A percentile compares a stretch with the other conserved stretches of the same genome.
Conservation (phyloP, 164 flowering plant species). For the Sedum album region DNA sequence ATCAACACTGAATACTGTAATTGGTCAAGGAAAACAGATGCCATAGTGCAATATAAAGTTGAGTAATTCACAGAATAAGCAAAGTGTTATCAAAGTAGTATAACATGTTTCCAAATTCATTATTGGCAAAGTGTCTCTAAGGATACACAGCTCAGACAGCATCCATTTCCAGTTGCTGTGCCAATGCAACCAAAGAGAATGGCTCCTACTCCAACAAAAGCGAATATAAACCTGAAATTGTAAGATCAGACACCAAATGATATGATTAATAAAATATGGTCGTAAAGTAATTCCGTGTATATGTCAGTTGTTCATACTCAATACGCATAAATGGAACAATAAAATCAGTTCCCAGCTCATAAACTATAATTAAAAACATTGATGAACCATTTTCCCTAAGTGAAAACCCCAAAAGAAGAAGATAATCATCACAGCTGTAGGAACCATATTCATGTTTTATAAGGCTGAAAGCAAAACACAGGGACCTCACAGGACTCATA, state of each 20-base stretch:
- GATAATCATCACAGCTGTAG: not conserved
- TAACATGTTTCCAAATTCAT: not conserved
- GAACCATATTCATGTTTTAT: not conserved
- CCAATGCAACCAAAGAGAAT: constrained; percentile 85
- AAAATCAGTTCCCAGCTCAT: not conserved
- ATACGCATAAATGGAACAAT: too few relatives aligned
- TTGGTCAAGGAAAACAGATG: not conserved
- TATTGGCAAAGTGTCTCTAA: constrained; percentile 2
- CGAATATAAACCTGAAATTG: constrained; percentile 77
- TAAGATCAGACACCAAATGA: not conserved
- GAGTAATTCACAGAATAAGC: not conserved
- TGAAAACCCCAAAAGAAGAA: not conserved
- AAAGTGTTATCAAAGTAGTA: not conserved
- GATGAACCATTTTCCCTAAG: not conserved
- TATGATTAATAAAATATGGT: not conserved
- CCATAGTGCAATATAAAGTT: not conserved
- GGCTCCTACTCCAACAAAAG: constrained; percentile 39
- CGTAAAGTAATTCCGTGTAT: not conserved
- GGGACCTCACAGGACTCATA: too few relatives aligned
- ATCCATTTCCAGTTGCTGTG: constrained; percentile 49
- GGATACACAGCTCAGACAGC: constrained; percentile 48
- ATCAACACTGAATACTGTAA: constrained; percentile 64
- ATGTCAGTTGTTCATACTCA: too few relatives aligned
- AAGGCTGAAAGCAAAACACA: too few relatives aligned
- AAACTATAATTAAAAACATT: not conserved